Evolutionary conservation across 305 asterid species (phyloP).

Genomic region (Ajuga reptans): DNA sequence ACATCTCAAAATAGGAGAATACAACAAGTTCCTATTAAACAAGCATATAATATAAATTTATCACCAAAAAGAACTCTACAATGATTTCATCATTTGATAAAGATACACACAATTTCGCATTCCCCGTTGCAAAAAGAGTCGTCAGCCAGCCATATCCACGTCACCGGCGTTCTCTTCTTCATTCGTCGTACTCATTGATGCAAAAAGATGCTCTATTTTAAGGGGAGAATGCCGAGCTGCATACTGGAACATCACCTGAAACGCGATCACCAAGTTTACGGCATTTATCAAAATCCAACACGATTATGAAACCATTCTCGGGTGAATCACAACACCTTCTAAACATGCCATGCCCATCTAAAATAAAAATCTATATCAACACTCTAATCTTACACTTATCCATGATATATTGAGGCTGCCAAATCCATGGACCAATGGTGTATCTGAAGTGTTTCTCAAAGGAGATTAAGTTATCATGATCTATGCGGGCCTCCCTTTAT

Average conservation of each 20-base stretch:
- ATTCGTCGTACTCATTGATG: constrained; percentile 34
- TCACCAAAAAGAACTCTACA: background rate
- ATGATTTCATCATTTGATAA: background rate
- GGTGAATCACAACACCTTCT: background rate
- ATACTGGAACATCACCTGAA: constrained; percentile 81
- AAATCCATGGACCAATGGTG: too few species aligned
- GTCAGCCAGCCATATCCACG: constrained; percentile 55
- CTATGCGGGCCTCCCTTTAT: background rate
- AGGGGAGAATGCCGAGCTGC: constrained; percentile 72
- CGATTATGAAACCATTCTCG: background rate
- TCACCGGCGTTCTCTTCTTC: constrained; percentile 38
- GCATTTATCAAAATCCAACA: background rate
- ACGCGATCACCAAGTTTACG: constrained; percentile 8
- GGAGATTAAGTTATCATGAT: background rate
- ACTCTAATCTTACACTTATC: background rate
- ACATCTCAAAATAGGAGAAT: too few species aligned
- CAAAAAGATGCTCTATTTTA: constrained; percentile 58
- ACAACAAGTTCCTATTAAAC: background rate
- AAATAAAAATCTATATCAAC: background rate
- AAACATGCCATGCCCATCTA: background rate
- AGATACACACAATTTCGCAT: background rate
- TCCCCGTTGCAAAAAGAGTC: background rate
- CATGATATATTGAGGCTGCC: background rate
- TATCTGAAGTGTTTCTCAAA: background rate
- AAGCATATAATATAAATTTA: background rate